Evolutionary conservation across 352 stramenopile species (phyloP), one percentile per base, ranked within the genome.

Genomic region (Peronospora belbahrii): DNA sequence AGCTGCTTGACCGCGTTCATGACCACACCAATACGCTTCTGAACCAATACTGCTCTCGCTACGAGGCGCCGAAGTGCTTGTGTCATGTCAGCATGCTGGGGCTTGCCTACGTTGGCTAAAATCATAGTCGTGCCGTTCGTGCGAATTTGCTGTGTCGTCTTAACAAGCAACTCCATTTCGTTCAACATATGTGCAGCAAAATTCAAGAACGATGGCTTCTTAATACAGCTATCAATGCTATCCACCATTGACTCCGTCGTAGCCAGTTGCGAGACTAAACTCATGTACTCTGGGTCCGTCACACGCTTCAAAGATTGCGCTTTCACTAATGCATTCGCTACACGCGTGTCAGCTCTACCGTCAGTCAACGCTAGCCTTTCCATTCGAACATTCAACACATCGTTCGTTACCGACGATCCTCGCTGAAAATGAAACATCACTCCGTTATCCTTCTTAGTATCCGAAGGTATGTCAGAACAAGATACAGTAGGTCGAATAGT

Each of bases 381-480:
- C 60, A 56, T 51, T 9, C 37, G 37, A 15, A 32, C 20, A 30
- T 42, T 48, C 32, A 59, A 33, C 28, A 35, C n/a, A 18, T 56
- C 53, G 3, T 42, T 40, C n/a, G 52, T 31, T 36, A 65, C 24
- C 17, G 54, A 52, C 17, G 57, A 46, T 9, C 63, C 59, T 42
- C 74, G 57, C 48, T 65, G 51, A 31, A 85, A 87, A 41, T 83
- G 74, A 50, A 87, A 87, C 17, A 61, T 80, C 17, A 87, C 68
- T 2, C 69, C 68, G 11, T 40, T 48, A 22, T 70, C 59, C 39
- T 57, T 55, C 36, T 38, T 59, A 11, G 39, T 36, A 14, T 42
- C 8, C 2, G 11, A 10, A 9, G 36, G 37, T 18, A 50, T 33
- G 46, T 74, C 55, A 15, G 35, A 63, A 45, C 18, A 65, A 42